Base-by-base conservation (phyloP, 371 early-diverging fungal genomes). In the Rhizopus delemar region DNA sequence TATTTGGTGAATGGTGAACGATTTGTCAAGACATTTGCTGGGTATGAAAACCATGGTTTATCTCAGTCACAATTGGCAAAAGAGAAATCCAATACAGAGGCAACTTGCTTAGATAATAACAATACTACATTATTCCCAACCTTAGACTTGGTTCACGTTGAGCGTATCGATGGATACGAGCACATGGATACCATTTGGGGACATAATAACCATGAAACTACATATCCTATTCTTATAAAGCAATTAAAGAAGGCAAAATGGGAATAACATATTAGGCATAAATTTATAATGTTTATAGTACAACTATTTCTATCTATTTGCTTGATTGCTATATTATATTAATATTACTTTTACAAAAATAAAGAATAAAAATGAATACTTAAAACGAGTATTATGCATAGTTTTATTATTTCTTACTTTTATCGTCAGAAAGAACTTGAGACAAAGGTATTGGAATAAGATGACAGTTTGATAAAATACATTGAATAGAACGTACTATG, bases 181-280 rank as follows among this genome's bases (percentile, higher is more conserved):
- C 86, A 85, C 62, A 75, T 85, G 81, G 86, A 85, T 62, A 74
- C 77, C 15, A 69, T 85, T 51, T 85, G 83, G 83, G 81, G 67
- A 0, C 60, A 72, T 36, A 58, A 76, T 46, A 76, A 73, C 32
- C 54, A 58, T 43, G 33, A 45, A n/a, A 76, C 76, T 8, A 76
- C 76, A 1, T 76, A 76, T 41, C 76, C 76, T 46, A 60, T 53
- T 8, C 16, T 76, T 13, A 51, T 76, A 5, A 53, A 63, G 6
- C 54, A 60, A 8, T 36, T 74, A 11, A 38, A 57, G 11, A 54
- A 41, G 16, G 66, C 61, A n/a, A 53, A 43, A 39, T 72, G 73
- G 73, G 54, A 62, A 16, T 60, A 63, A 43, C 22, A 22, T 22
- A 22, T 22, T 22, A 22, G 22, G 22, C 22, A 22, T 22, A 22